A percentile compares a stretch with the other conserved stretches of the same genome.
Evolutionary conservation across 139 green algal species (phyloP).

Genomic region (Tetradesmus obliquus): DNA sequence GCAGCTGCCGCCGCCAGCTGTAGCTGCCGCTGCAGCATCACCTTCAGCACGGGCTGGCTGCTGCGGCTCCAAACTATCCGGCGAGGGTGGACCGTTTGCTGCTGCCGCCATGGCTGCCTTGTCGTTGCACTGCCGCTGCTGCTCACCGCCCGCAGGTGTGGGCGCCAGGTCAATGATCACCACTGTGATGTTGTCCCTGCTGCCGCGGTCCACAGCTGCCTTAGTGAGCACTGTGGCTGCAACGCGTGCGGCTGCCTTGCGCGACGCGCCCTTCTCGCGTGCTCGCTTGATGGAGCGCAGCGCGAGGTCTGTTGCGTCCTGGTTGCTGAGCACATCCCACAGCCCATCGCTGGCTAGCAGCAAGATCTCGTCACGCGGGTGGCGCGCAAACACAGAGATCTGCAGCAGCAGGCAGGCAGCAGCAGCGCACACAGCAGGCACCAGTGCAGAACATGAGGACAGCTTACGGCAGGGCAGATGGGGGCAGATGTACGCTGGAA

Average conservation of each 20-base stretch:
- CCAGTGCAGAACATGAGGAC: background rate
- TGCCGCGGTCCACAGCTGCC: conserved; percentile 74
- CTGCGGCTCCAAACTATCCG: background rate
- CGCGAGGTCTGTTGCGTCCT: conserved; percentile 74
- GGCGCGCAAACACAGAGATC: conserved; percentile 64
- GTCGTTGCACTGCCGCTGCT: background rate
- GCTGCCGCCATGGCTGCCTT: background rate
- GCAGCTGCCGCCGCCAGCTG: background rate
- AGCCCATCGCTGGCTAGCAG: conserved; percentile 79
- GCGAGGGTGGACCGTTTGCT: background rate
- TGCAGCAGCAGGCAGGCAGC: conserved; percentile 29
- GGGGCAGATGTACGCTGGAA: background rate
- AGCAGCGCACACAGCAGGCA: background rate
- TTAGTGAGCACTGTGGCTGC: conserved; percentile 76
- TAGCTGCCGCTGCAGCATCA: background rate
- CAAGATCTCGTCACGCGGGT: conserved; percentile 81
- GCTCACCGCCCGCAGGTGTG: background rate
- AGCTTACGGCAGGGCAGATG: background rate
- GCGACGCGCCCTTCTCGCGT: conserved; percentile 64
- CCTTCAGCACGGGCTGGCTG: background rate
- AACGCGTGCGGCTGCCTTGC: conserved; percentile 67
- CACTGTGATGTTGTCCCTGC: conserved; percentile 77
- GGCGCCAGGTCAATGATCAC: conserved; percentile 72
- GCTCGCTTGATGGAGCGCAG: conserved; percentile 68
- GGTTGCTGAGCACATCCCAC: conserved; percentile 83